Base-by-base conservation (phyloP, 106 monocot species). In the Dioscorea alata region DNA sequence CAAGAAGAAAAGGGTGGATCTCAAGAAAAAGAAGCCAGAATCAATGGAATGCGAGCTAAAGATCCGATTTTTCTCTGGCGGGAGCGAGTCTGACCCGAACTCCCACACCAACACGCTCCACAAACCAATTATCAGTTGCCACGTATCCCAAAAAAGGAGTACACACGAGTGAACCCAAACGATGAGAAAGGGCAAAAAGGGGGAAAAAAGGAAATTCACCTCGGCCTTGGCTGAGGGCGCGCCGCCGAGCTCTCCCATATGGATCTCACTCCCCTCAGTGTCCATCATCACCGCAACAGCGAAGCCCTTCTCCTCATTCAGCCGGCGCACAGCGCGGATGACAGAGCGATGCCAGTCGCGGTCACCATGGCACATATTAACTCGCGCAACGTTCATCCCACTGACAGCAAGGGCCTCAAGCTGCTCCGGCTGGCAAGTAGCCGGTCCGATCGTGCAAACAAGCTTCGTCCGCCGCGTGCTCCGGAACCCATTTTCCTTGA, bases 281-380 rank as follows among this genome's bases (percentile, higher is more conserved):
- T 90, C 90, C 86, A 90, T 90, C 90, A 90, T 90, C 32, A 90
- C 86, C 13, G 90, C 90, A 2, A 91, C 86, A 0, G 91, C 91
- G 19, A 79, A 91, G 14, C 91, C 91, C 72, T 99, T 99, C 87
- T 99, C 97, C 81, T 99, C 89, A 62, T 92, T 99, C 18, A 99
- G 74, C 75, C 75, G 71, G 61, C 92, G 74, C 13, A 99, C 97
- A 23, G 71, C 67, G 33, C 83, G 69, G 23, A 99, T 93, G 16
- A 93, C 97, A 53, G 69, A 60, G 1, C 97, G 89, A 66, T 99
- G 97, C 92, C 92, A 99, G 24, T 82, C 87, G 58, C 78, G 97
- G 50, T 80, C 76, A 50, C 92, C 97, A 49, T 99, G 97, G 83
- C 97, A 99, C 92, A 92, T 99, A 79, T 99, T 99, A 51, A 99